Conservation (phyloP, 2,329 filamentous ascomycete species). For the Stromatinia cepivora region DNA sequence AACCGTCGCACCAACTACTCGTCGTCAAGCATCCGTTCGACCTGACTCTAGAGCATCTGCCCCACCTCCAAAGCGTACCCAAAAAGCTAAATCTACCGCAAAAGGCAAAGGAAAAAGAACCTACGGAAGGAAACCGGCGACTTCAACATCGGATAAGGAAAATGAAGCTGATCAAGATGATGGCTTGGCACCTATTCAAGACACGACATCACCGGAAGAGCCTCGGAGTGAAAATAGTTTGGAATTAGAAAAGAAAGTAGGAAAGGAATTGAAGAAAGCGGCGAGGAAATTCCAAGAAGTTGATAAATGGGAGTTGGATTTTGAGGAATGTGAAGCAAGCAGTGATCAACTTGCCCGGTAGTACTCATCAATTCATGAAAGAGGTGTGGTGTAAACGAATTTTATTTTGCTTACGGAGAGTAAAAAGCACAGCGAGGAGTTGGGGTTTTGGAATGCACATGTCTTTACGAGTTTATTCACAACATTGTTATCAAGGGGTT, state of each 20-base stretch:
- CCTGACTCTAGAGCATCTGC: slow-evolving; percentile 24
- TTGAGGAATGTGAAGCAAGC: slow-evolving; percentile 61
- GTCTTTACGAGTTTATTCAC: neutral
- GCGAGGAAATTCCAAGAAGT: slow-evolving; percentile 67
- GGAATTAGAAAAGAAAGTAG: slow-evolving; percentile 44
- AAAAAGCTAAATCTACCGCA: slow-evolving; percentile 29
- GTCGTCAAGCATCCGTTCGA: slow-evolving; percentile 30
- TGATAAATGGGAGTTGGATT: slow-evolving; percentile 67
- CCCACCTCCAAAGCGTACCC: neutral
- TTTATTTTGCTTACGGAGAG: neutral
- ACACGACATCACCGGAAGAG: slow-evolving; percentile 44
- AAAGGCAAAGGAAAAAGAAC: slow-evolving; percentile 43
- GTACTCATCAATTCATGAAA: neutral
- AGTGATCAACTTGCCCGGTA: slow-evolving; percentile 37
- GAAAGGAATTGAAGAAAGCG: slow-evolving; percentile 54
- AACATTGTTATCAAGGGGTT: neutral
- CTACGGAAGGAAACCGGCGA: slow-evolving; percentile 44
- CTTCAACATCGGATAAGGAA: slow-evolving; percentile 57
- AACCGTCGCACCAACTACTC: slow-evolving; percentile 43
- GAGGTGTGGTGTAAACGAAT: neutral
- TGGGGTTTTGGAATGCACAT: neutral
- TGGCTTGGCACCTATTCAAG: slow-evolving; percentile 47
- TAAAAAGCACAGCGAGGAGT: slow-evolving; percentile 9
- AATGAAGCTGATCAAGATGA: slow-evolving; percentile 48
- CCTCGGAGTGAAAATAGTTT: slow-evolving; percentile 41